Base-by-base conservation (phyloP, 2,329 filamentous ascomycete genomes). In the Passalora sequoiae region DNA sequence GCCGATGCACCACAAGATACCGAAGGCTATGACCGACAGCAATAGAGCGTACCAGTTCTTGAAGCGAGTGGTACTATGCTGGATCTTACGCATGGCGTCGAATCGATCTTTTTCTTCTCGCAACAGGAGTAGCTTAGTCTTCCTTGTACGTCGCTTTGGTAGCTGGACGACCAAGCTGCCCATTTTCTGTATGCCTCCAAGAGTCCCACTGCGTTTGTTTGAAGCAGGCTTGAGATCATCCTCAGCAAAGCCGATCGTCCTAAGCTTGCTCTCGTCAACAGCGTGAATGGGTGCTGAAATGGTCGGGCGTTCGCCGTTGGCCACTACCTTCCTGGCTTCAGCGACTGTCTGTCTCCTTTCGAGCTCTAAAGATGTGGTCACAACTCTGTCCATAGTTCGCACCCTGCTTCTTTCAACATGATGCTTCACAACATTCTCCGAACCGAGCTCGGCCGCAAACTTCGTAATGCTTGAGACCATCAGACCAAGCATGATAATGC, bases 401-500 rank as follows among this genome's bases (percentile, higher is more conserved):
- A 69, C 67, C 35, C 80, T 72, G 43, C 70, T 70, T 12, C 71
- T 70, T 33, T 78, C 69, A 38, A 79, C 66, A 56, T 83, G 80
- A 29, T 73, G 74, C 43, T 73, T 72, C 38, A 85, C 65, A 17
- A 85, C 71, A 28, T 84, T 82, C 48, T 80, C 74, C 37, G 76
- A 70, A 17, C 77, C 75, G 21, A 84, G 66, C 46, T 83, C 76
- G 7, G 66, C 57, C 2, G 75, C 76, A 47, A 83, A 83, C 31
- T 73, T 85, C 24, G 86, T 78, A 49, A 94, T 87, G 28, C 84
- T 88, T 15, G 81, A 81, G 17, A 95, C 83, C 43, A 94, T 83
- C 17, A 95, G 72, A 78, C 86, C 88, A 1, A 94, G 74, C 54
- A 85, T 89, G 47, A 94, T 84, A 44, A 92, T 83, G 2, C 89